A percentile compares a stretch with the other conserved stretches of the same genome.
Conservation (phyloP, 305 asterid species). For the Solanum hybrid region DNA sequence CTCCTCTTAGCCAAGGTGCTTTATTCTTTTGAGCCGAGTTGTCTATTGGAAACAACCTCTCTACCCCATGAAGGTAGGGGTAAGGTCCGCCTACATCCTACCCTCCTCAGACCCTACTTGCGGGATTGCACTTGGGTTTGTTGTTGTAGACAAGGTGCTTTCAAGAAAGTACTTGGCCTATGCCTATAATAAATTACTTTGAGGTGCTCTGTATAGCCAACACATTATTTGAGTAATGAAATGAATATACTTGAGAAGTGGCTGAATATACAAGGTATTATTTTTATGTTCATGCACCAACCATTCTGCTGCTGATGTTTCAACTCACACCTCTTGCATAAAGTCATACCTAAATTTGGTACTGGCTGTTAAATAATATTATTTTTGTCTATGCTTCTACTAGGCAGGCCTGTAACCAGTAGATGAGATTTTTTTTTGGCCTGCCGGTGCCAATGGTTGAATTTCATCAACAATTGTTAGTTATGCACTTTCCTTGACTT, state of each 20-base stretch:
- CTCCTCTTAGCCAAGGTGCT: not conserved
- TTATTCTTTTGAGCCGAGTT: not conserved
- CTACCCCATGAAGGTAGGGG: not conserved
- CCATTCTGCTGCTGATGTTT: not conserved
- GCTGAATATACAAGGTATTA: not conserved
- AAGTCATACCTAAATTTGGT: not conserved
- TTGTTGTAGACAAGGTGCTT: not conserved
- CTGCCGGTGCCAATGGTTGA: not conserved
- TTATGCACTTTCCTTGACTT: not conserved
- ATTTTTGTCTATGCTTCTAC: not conserved
- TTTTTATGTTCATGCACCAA: conserved; percentile 1
- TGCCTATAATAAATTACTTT: not conserved
- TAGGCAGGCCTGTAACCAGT: not conserved
- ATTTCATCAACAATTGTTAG: not conserved
- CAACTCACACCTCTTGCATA: not conserved
- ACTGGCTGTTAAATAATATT: not conserved
- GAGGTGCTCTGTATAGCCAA: not conserved
- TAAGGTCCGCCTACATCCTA: not conserved
- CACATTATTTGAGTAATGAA: not conserved
- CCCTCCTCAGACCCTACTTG: not conserved
- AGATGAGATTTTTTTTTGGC: not conserved
- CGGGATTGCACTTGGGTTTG: not conserved
- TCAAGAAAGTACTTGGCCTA: not conserved
- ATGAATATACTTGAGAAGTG: not conserved
- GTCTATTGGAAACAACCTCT: not conserved